These are phyloP conservation scores for Pistacia integerrima DNA, from an alignment of 345 rosid genomes.

Conservation along the genomic window DNA sequence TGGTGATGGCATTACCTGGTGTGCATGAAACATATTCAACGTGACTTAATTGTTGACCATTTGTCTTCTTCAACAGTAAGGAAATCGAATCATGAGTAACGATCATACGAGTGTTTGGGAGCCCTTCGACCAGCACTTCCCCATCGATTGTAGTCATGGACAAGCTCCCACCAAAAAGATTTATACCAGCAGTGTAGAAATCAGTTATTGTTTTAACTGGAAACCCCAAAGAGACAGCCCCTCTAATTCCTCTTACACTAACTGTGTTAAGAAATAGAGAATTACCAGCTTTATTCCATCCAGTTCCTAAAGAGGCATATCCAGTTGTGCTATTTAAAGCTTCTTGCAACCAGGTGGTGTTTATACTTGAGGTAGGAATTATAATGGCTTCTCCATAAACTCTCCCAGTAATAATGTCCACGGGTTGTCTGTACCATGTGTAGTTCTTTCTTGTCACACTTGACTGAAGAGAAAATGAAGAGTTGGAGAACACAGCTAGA, in stretches of 20 bases:
- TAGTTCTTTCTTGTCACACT: not conserved
- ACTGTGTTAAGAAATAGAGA: constrained; percentile 33
- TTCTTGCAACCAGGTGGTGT: constrained; percentile 38
- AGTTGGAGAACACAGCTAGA: constrained; percentile 34
- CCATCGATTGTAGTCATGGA: constrained; percentile 44
- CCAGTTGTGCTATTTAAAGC: constrained; percentile 33
- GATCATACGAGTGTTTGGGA: constrained; percentile 19
- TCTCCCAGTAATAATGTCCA: constrained; percentile 35
- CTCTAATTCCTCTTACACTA: constrained; percentile 20
- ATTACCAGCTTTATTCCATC: constrained; percentile 32
- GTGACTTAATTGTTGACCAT: not conserved
- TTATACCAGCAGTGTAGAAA: constrained; percentile 19
- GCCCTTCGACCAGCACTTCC: constrained; percentile 24
- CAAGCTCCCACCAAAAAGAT: constrained; percentile 42
- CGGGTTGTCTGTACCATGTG: constrained; percentile 46
- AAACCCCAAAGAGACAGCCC: constrained; percentile 42
- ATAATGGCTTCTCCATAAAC: constrained; percentile 32
- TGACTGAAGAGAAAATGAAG: constrained; percentile 20
- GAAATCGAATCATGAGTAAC: constrained; percentile 13
- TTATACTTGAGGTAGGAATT: constrained; percentile 3
- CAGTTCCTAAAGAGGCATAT: constrained; percentile 34
- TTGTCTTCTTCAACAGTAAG: not conserved
- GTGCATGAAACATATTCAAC: constrained; percentile 27
- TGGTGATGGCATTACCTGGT: not conserved
- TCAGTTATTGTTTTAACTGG: constrained; percentile 23